Percentiles rank a stretch among this genome's conserved stretches.
Evolutionary conservation across 805 yeast species (phyloP).

Genomic region (Cyberlindnera euphorbiiphila): DNA sequence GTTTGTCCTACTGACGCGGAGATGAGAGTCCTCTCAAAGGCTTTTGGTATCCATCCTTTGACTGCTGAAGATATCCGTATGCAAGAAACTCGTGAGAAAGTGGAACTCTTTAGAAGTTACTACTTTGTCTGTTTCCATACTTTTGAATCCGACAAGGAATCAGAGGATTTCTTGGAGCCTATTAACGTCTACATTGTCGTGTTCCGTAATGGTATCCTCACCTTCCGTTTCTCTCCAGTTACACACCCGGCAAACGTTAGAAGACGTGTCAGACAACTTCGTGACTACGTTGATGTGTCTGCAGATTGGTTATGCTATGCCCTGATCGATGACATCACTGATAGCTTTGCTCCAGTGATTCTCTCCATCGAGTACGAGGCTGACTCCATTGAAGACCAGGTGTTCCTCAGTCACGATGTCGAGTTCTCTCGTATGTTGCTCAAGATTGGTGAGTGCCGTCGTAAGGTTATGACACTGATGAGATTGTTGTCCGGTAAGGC

Average conservation of each 20-base stretch:
- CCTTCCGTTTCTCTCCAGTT: constrained; percentile 90
- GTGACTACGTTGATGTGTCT: constrained; percentile 73
- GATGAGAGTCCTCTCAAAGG: constrained; percentile 87
- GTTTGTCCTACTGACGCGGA: constrained; percentile 91
- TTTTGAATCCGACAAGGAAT: constrained; percentile 79
- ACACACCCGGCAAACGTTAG: constrained; percentile 90
- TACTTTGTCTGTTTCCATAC: constrained; percentile 97
- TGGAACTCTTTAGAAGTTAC: constrained; percentile 83
- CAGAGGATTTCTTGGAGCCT: constrained; percentile 81
- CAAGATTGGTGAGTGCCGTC: constrained; percentile 83
- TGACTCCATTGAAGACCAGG: constrained; percentile 76
- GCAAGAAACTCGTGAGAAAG: constrained; percentile 97
- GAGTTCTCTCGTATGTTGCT: constrained; percentile 76
- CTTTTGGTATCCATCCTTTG: constrained; percentile 96
- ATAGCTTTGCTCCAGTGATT: constrained; percentile 79
- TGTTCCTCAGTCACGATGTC: constrained; percentile 69
- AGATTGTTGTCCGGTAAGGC: constrained; percentile 89
- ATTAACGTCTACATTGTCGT: constrained; percentile 82
- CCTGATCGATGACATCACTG: constrained; percentile 77
- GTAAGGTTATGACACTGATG: constrained; percentile 90
- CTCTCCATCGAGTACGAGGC: constrained; percentile 77
- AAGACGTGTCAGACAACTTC: constrained; percentile 74
- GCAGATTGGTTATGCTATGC: constrained; percentile 86
- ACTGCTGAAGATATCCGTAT: constrained; percentile 96
- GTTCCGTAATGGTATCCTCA: constrained; percentile 83